Evolutionary conservation across 495 filamentous ascomycete genomes (phyloP).

Genomic region (Aspergillus panamensis): DNA sequence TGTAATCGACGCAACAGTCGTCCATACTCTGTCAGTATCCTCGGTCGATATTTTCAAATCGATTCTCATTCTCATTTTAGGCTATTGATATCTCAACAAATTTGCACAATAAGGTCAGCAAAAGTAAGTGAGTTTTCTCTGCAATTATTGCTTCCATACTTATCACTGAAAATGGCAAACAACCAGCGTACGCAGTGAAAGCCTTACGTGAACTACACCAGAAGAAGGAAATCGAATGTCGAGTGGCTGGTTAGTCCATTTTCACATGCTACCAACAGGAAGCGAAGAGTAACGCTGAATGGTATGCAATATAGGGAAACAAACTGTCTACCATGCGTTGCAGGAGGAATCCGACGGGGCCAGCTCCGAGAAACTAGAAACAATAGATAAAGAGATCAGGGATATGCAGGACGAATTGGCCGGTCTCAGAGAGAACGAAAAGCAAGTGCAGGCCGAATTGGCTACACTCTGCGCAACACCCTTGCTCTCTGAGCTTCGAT

Average conservation of each 20-base stretch:
- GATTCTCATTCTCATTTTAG: conserved; percentile 26
- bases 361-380: conserved; percentile 43
- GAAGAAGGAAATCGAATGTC: conserved; percentile 54
- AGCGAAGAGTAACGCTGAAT: not conserved
- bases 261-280: not conserved
- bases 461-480: conserved; percentile 46
- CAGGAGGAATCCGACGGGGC: conserved; percentile 48
- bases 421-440: conserved; percentile 47
- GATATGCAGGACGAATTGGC: conserved; percentile 48
- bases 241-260: conserved; percentile 47
- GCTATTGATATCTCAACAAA: conserved; percentile 64
- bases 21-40: conserved; percentile 53
- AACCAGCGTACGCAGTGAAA: conserved; percentile 56
- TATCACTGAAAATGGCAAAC: conserved; percentile 6
- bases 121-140: conserved; percentile 38
- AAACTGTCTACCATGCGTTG: conserved; percentile 59
- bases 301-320: conserved; percentile 47
- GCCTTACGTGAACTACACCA: conserved; percentile 61
- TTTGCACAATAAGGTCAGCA: conserved; percentile 65
- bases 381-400: conserved; percentile 49
- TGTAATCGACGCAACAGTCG: conserved; percentile 39
- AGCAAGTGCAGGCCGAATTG: conserved; percentile 48
- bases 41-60: not conserved
- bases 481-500: conserved; percentile 49
- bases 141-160: not conserved